A percentile compares a stretch with the other conserved stretches of the same genome.
phyloP scores from a whole-genome alignment of 192 early-diverging fungal genomes.

The Coemansia sp. region DNA sequence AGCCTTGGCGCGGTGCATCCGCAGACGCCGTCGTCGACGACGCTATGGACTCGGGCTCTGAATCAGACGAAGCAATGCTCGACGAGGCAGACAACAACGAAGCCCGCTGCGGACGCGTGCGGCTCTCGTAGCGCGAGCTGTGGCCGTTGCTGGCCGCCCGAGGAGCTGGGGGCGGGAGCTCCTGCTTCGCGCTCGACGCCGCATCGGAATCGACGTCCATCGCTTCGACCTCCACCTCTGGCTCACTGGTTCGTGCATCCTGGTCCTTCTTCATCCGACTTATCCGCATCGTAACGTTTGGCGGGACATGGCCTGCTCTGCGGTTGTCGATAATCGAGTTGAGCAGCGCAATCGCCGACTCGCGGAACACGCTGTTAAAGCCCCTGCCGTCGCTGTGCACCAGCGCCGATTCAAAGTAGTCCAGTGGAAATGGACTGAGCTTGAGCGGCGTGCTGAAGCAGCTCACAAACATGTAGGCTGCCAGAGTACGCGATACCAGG shows the following conservation, averaged over 20 bases:
- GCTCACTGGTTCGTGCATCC: conserved; percentile 9
- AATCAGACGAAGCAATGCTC: conserved; percentile 17
- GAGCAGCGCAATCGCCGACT: conserved; percentile 32
- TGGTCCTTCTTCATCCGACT: conserved; percentile 16
- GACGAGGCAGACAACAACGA: conserved; percentile 18
- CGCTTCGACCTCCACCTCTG: conserved; percentile 1
- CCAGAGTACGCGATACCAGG: conserved; percentile 28
- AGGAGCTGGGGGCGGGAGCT: conserved; percentile 5
- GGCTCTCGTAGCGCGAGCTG: neutral
- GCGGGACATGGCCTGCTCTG: neutral
- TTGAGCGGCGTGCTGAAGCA: conserved; percentile 56
- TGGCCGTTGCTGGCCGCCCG: neutral
- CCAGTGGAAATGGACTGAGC: conserved; percentile 66
- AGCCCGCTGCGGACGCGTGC: conserved; percentile 4
- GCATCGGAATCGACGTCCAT: conserved; percentile 19
- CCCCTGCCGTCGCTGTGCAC: conserved; percentile 24
- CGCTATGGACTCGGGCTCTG: conserved; percentile 10
- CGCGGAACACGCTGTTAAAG: conserved; percentile 26
- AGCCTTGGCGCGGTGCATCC: neutral
- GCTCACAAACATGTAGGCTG: conserved; percentile 40
- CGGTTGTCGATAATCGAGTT: conserved; percentile 38
- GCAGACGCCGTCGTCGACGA: conserved; percentile 5
- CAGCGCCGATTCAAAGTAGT: conserved; percentile 68
- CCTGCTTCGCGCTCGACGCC: neutral
- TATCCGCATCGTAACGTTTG: conserved; percentile 16